Conservation (phyloP, 2,329 filamentous ascomycete species). For the Colletotrichum tropicicola region DNA sequence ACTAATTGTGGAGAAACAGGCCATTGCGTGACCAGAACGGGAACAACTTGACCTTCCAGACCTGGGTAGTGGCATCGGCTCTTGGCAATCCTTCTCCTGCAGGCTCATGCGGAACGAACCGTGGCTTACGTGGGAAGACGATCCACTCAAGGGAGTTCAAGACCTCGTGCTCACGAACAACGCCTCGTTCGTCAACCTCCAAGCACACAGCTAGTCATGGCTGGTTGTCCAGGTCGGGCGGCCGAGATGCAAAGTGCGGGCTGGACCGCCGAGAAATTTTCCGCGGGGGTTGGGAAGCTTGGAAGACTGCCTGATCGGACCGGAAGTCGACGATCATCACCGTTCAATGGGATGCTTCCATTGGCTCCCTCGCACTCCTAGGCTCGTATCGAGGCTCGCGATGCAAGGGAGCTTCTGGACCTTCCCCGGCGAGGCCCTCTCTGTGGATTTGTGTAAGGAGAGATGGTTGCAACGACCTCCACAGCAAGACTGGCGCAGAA, state of each 20-base stretch:
- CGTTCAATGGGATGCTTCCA: not conserved
- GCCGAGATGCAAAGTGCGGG: not conserved
- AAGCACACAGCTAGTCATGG: not conserved
- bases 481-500: no score
- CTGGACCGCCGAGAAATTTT: not conserved
- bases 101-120: not conserved
- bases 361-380: conserved; percentile 3
- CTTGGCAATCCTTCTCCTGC: not conserved
- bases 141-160: not conserved
- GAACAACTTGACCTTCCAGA: not conserved
- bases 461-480: no score
- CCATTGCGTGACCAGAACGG: not conserved
- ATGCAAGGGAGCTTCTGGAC: conserved; percentile 14
- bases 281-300: not conserved
- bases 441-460: no score
- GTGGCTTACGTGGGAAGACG: not conserved
- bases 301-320: not conserved
- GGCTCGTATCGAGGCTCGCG: not conserved
- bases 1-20: not conserved
- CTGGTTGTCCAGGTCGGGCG: no score
- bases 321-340: not conserved
- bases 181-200: not conserved
- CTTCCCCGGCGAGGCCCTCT: no score
- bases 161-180: not conserved
- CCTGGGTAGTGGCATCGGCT: not conserved